Base-by-base conservation (phyloP, 1,284 basidiomycete species). In the Termitomyces sp. region DNA sequence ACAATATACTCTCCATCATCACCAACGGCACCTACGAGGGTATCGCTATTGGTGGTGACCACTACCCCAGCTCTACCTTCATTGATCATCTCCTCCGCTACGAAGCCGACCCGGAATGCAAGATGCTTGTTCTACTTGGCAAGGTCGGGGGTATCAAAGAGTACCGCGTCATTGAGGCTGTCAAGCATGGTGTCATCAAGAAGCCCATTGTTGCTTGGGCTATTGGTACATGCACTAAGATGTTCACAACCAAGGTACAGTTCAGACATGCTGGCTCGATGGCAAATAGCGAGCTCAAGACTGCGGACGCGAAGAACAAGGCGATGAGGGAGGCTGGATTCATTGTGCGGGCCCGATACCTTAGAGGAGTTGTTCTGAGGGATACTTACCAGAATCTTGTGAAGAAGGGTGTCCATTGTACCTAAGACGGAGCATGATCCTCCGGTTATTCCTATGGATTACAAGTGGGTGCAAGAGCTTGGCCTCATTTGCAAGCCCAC, bases 191-290 rank as follows among this genome's bases (percentile, higher is more conserved):
- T 53, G 77, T 79, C 65, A 98, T 99, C 81, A 96, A 84, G 75
- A 99, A 99, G 80, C 96, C 96, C 54, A 96, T 98, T 68, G 91
- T 99, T 60, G 96, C 96, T 26, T 99, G 96, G 97, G 93, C 97
- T 46, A 99, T 99, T 65, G 96, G 96, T 60, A 99, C 97, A 39
- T 99, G 97, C 72, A 96, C 96, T 68, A 97, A 97, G 86, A 99
- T 99, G 97, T 99, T 99, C 78, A 83, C 93, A 50, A 98, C 96
- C 52, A 96, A 98, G 74, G 96, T 99, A 43, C 96, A 99, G 75
- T 99, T 99, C 74, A 96, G 96, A 42, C 97, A 99, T 76, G 97
- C 96, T 52, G 96, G 96, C 48, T 91, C 87, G 50, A 93, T 99
- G 91, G 96, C 96, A 62, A 97, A 99, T 83, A 95, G 92, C 60